Base-by-base conservation (phyloP, 352 stramenopile genomes). In the Aphanomyces cochlioides region DNA sequence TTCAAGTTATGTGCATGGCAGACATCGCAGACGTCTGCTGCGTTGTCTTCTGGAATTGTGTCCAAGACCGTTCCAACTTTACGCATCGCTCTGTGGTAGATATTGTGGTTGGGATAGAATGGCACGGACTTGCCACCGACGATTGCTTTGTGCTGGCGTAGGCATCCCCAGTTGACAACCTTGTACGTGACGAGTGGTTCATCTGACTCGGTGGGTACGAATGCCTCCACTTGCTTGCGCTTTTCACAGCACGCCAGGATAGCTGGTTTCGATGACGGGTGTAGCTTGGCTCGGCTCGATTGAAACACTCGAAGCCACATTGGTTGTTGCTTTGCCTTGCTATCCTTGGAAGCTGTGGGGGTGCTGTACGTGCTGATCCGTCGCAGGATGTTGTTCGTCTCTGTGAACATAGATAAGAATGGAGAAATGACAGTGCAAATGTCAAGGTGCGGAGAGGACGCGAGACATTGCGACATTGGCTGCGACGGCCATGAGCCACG, bases 61-160 rank as follows among this genome's bases (percentile, higher is more conserved):
- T 50, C 43, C 43, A 50, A 50, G 43, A 50, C 43, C 43, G 17
- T 50, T 12, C 43, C 43, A n/a, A n/a, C 43, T 50, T 50, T n/a
- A 50, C 43, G 43, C 43, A 50, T n/a, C 10, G 43, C 43, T 12
- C 43, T 12, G 43, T 50, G 43, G 43, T 50, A 50, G 43, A n/a
- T n/a, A n/a, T 50, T 50, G 10, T 50, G 43, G 43, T n/a, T 12
- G 10, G 43, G 43, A 50, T 12, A n/a, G 43, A 50, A 50, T n/a
- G 43, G 43, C 43, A 50, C 43, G 43, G 10, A 2, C 43, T 50
- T 50, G 43, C 17, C 10, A n/a, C 43, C 43, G 17, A 50, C 43
- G 10, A n/a, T 50, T 12, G 43, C 43, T n/a, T 12, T 50, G 10
- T 50, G 43, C 17, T 50, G 43, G 17, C 43, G 43, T n/a, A 50